Conservation (phyloP, 768 basidiomycete genomes). For the Mycena belliarum region DNA sequence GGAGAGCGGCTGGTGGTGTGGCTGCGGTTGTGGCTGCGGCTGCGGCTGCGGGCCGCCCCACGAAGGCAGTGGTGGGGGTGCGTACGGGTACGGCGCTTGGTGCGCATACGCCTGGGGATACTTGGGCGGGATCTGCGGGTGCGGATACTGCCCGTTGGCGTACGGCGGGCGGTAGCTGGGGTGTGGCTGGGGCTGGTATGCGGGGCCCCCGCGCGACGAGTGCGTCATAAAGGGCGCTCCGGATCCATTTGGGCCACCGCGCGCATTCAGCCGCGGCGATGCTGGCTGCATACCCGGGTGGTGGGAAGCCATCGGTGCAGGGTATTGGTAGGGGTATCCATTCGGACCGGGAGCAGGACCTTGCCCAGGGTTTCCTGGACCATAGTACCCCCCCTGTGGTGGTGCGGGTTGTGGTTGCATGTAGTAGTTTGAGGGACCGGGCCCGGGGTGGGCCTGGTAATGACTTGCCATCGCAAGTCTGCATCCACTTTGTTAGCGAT, state of each 20-base stretch:
- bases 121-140: conserved; percentile 1
- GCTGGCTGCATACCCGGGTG: conserved; percentile 1
- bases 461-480: conserved; percentile 13
- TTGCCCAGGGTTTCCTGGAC: background rate
- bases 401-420: conserved; percentile 7
- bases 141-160: background rate
- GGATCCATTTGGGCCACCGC: background rate
- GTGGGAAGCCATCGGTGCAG: background rate
- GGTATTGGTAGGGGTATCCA: conserved; percentile 14
- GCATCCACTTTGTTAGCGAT: background rate
- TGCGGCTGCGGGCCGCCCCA: background rate
- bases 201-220: background rate
- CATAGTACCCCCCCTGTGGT: conserved; percentile 1
- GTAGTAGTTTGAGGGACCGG: conserved; percentile 8
- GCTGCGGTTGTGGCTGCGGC: background rate
- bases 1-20: conserved; percentile 1
- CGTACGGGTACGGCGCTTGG: conserved; percentile 1
- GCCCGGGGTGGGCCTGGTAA: conserved; percentile 3
- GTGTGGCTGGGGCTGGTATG: background rate
- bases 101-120: conserved; percentile 1
- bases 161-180: conserved; percentile 10
- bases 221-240: conserved; percentile 4
- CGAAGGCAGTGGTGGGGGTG: background rate
- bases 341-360: conserved; percentile 11
- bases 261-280: conserved; percentile 2